A percentile compares a stretch with the other conserved stretches of the same genome.
Evolutionary conservation across 2,329 filamentous ascomycete genomes (phyloP).

Genomic region (Penicillium hesseltinei): DNA sequence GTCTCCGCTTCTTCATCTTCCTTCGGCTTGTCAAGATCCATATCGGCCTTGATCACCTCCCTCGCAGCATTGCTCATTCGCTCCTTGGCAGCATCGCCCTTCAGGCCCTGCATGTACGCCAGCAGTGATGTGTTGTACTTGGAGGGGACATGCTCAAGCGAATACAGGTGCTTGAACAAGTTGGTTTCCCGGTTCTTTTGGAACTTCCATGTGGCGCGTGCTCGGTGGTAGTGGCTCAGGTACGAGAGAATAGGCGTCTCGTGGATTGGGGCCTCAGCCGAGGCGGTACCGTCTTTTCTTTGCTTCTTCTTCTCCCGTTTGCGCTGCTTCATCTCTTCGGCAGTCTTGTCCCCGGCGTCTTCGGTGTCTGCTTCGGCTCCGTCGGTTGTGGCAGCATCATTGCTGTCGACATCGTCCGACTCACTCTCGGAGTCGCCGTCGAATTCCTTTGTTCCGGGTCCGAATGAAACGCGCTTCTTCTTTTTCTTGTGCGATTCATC

Average conservation of each 20-base stretch:
- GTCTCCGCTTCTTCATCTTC: conserved; percentile 20
- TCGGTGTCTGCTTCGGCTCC: conserved; percentile 18
- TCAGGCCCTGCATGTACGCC: conserved; percentile 74
- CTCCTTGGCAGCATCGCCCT: conserved; percentile 67
- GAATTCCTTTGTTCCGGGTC: conserved; percentile 59
- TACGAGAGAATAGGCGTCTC: conserved; percentile 67
- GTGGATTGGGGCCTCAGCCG: conserved; percentile 23
- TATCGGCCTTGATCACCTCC: conserved; percentile 51
- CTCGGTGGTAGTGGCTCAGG: conserved; percentile 70
- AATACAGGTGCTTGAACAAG: conserved; percentile 78
- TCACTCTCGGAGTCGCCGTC: conserved; percentile 46
- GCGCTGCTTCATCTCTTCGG: conserved; percentile 32
- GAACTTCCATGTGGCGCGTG: conserved; percentile 81
- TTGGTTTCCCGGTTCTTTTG: conserved; percentile 90
- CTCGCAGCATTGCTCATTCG: conserved; percentile 66
- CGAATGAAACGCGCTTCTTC: conserved; percentile 63
- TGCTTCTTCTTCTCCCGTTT: conserved; percentile 32
- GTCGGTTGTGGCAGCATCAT: conserved; percentile 10
- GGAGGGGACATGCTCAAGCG: conserved; percentile 67
- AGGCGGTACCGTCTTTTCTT: conserved; percentile 16
- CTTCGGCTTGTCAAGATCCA: conserved; percentile 40
- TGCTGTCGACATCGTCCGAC: conserved; percentile 6
- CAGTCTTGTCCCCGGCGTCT: conserved; percentile 21
- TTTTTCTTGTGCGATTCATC: conserved; percentile 20
- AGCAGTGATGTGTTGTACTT: conserved; percentile 68